Evolutionary conservation across 305 asterid genomes (phyloP).

Genomic region (Fraxinus albicans): DNA sequence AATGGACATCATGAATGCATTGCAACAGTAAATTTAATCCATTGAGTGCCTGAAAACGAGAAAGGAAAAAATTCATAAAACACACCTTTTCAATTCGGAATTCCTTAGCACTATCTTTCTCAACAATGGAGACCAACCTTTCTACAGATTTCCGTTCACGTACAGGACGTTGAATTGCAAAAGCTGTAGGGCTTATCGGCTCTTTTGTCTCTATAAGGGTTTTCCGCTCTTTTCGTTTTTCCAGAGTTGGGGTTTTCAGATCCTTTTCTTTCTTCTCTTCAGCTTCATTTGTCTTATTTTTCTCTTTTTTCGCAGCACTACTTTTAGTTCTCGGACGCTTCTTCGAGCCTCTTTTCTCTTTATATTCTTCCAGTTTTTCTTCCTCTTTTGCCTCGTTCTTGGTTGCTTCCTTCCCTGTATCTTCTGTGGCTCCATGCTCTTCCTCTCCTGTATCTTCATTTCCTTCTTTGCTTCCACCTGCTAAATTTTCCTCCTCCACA

Average conservation of each 20-base stretch:
- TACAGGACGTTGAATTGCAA: slow-evolving; percentile 66
- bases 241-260: slow-evolving; percentile 28
- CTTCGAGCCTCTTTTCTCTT: slow-evolving; percentile 33
- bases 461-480: background rate
- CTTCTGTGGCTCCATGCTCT: slow-evolving; percentile 18
- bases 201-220: slow-evolving; percentile 36
- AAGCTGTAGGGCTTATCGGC: slow-evolving; percentile 53
- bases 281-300: slow-evolving; percentile 35
- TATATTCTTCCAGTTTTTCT: slow-evolving; percentile 33
- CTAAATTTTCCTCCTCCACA: slow-evolving; percentile 3
- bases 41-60: background rate
- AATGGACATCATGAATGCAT: background rate
- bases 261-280: slow-evolving; percentile 37
- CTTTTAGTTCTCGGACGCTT: slow-evolving; percentile 53
- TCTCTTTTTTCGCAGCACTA: slow-evolving; percentile 33
- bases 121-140: slow-evolving; percentile 71
- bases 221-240: slow-evolving; percentile 35
- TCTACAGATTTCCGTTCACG: slow-evolving; percentile 87
- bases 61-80: background rate
- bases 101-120: slow-evolving; percentile 57
- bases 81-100: slow-evolving; percentile 29
- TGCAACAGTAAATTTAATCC: background rate
- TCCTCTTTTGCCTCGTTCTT: slow-evolving; percentile 34
- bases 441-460: background rate
- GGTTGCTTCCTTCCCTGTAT: slow-evolving; percentile 20